Percentiles rank a stretch among this genome's conserved stretches.
phyloP scores from a whole-genome alignment of 495 filamentous ascomycete species.

The Penicillium paradoxum region DNA sequence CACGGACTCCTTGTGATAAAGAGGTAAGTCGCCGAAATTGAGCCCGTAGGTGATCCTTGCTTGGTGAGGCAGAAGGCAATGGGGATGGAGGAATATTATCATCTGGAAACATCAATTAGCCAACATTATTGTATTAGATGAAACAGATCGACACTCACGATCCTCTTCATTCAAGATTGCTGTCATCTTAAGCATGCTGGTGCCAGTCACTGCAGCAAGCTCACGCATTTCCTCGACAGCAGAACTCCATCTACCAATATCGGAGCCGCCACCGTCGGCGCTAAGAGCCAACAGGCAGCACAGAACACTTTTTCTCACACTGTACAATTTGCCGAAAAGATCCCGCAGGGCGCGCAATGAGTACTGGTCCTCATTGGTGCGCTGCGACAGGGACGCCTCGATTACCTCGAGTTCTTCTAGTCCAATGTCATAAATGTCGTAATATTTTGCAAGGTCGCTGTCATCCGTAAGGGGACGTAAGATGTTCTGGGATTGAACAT shows the following conservation, averaged over 20 bases:
- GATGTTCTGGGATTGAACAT: conserved; percentile 58
- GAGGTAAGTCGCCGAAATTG: conserved; percentile 82
- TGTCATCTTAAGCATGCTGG: conserved; percentile 54
- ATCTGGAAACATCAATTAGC: conserved; percentile 27
- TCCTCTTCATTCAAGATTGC: conserved; percentile 78
- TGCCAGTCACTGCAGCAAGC: conserved; percentile 52
- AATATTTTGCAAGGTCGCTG: conserved; percentile 79
- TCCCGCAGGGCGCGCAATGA: conserved; percentile 76
- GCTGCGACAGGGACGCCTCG: conserved; percentile 53
- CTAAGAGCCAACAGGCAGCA: conserved; percentile 84
- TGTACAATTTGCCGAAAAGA: conserved; percentile 72
- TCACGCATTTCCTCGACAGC: conserved; percentile 70
- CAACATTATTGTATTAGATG: conserved; percentile 11
- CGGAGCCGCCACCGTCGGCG: conserved; percentile 74
- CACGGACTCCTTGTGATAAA: conserved; percentile 83
- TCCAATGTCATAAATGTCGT: conserved; percentile 87
- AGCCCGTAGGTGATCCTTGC: conserved; percentile 71
- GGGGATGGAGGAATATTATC: conserved; percentile 57
- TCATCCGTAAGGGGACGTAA: conserved; percentile 70
- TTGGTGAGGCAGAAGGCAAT: conserved; percentile 64
- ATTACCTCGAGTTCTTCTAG: conserved; percentile 69
- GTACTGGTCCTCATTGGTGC: conserved; percentile 66
- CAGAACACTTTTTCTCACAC: conserved; percentile 72
- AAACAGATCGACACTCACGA: conserved; percentile 46
- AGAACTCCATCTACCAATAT: conserved; percentile 73